Evolutionary conservation across 2,329 filamentous ascomycete species (phyloP).

Genomic region (Botrytis fabae): DNA sequence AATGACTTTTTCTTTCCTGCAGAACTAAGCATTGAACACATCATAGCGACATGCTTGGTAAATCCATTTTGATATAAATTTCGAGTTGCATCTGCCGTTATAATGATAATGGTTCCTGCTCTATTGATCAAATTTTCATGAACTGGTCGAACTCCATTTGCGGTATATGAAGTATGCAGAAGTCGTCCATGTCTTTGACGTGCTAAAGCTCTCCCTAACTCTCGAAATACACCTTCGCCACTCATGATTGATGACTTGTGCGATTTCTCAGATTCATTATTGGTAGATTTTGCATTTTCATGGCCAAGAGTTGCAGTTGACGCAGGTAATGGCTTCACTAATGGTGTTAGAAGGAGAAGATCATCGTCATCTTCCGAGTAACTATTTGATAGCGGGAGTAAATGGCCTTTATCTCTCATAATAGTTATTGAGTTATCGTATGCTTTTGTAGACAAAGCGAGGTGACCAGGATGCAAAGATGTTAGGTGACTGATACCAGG

Average conservation of each 20-base stretch:
- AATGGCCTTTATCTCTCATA: slow-evolving; percentile 81
- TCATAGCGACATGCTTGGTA: slow-evolving; percentile 94
- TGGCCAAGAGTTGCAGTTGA: slow-evolving; percentile 70
- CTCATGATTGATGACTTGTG: slow-evolving; percentile 73
- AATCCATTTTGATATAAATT: slow-evolving; percentile 94
- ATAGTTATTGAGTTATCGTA: slow-evolving; percentile 94
- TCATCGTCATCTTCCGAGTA: slow-evolving; percentile 90
- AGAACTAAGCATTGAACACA: slow-evolving; percentile 80
- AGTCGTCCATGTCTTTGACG: slow-evolving; percentile 82
- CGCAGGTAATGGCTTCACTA: slow-evolving; percentile 89
- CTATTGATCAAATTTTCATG: slow-evolving; percentile 91
- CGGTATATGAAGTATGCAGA: slow-evolving; percentile 91
- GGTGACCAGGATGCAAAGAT: slow-evolving; percentile 79
- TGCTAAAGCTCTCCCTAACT: slow-evolving; percentile 84
- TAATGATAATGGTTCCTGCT: slow-evolving; percentile 82
- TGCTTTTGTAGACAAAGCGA: slow-evolving; percentile 75
- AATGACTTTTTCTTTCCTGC: slow-evolving; percentile 83
- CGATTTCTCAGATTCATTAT: slow-evolving; percentile 50
- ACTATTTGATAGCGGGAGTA: slow-evolving; percentile 81
- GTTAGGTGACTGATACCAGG: slow-evolving; percentile 75
- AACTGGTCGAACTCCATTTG: slow-evolving; percentile 86
- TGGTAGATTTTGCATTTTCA: slow-evolving; percentile 50
- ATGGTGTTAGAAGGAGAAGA: slow-evolving; percentile 80
- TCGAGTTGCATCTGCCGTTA: slow-evolving; percentile 90
- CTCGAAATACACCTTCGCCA: slow-evolving; percentile 88